phyloP scores from a whole-genome alignment of 75 land plant genomes.

The Picea glauca region DNA sequence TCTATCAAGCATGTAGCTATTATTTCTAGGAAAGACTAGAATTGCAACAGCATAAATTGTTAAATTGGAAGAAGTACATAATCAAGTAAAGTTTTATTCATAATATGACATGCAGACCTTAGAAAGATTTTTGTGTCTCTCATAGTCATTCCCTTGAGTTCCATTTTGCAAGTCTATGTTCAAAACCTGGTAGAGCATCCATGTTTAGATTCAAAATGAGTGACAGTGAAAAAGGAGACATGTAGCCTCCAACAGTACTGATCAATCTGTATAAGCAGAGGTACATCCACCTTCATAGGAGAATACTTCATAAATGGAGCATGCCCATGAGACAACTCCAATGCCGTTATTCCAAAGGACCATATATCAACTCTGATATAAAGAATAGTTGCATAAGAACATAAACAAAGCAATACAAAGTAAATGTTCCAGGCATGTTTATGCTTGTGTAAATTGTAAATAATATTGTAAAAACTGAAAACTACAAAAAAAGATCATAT shows the following conservation, averaged over 20 bases:
- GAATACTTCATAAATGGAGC: conserved; percentile 51
- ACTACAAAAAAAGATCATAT: background rate
- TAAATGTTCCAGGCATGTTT: background rate
- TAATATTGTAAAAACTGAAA: background rate
- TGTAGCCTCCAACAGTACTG: background rate
- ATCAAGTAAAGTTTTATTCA: background rate
- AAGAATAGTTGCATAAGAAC: background rate
- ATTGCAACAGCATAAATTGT: conserved; percentile 6
- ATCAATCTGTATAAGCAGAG: background rate
- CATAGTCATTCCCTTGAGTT: conserved; percentile 10
- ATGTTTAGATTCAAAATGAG: background rate
- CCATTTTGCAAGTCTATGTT: conserved; percentile 10
- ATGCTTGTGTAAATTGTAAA: background rate
- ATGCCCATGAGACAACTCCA: conserved; percentile 59
- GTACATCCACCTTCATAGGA: conserved; percentile 38
- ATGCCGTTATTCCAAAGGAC: conserved; percentile 61
- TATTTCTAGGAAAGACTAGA: conserved; percentile 19
- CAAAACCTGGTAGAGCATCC: conserved; percentile 16
- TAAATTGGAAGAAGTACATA: background rate
- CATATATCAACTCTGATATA: conserved; percentile 48
- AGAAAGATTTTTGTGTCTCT: conserved; percentile 10
- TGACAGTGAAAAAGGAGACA: conserved; percentile 2
- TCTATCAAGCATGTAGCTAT: conserved; percentile 16
- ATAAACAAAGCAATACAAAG: conserved; percentile 4
- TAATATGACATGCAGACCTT: conserved; percentile 16